Evolutionary conservation across 176 grass and related monocot genomes (phyloP), one percentile per base, ranked within the genome.

Genomic region (Rhynchospora pubera): DNA sequence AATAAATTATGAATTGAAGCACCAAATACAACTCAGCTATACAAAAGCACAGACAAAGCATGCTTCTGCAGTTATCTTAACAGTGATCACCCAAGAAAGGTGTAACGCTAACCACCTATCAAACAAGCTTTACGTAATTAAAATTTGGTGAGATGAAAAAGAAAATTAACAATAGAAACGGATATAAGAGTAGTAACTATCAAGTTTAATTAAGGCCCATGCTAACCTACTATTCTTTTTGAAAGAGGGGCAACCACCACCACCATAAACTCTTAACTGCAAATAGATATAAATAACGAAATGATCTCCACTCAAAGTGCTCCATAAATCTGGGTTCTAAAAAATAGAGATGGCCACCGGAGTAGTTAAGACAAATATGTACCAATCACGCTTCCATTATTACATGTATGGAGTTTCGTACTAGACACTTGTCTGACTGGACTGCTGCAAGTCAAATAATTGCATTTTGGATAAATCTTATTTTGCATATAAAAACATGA

Each of bases 131-230:
- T 39, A 39, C 34, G 4, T 39, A 39, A 39, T 39, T 39, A 39
- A 39, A 39, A 39, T 39, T 39, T 39, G 34, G 34, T 39, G 34
- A 5, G 34, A 39, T 39, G 34, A 5, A 39, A 39, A 39, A 39
- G 34, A 39, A 39, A 39, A 39, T 39, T 39, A 39, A 39, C 4
- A 39, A 39, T 39, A 39, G 34, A 39, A 39, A 39, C 34, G 34
- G 34, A 39, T 39, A 30, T 42, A 39, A 19, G 66, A 70, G 66
- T 70, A 70, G 66, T 70, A 45, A 70, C 42, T 70, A 70, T 22
- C 66, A 70, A 70, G 42, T 21, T 70, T 8, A 70, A 70, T 70
- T 8, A 70, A 70, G 66, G 16, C 66, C 66, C 66, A 70, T 70
- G n/a, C 19, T 70, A 42, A 70, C 43, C 66, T 69, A 69, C 66